These are phyloP conservation scores for Ascochyta lentis DNA, from an alignment of 2,329 filamentous ascomycete genomes.

Conservation along the genomic window DNA sequence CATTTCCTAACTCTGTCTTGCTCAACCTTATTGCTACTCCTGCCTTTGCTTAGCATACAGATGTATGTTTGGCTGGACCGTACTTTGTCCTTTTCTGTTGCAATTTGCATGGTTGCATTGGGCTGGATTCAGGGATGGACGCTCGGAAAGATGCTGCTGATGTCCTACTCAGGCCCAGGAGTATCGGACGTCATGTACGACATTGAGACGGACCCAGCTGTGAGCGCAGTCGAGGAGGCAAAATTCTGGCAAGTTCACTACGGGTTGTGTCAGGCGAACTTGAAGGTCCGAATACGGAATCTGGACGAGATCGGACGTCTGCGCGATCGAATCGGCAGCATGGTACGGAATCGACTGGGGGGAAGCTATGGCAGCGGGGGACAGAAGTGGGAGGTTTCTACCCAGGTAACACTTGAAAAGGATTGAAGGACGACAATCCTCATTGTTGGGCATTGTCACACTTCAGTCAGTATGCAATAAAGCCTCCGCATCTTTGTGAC, in stretches of 20 bases:
- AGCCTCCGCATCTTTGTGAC: constrained; percentile 27
- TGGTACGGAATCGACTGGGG: constrained; percentile 85
- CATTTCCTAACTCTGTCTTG: constrained; percentile 94
- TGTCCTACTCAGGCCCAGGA: constrained; percentile 74
- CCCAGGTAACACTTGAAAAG: constrained; percentile 72
- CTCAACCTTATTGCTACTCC: constrained; percentile 77
- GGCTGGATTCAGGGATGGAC: constrained; percentile 83
- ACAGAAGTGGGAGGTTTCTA: constrained; percentile 90
- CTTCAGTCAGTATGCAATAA: constrained; percentile 24
- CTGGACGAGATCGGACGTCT: constrained; percentile 71
- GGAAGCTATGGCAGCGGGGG: constrained; percentile 84
- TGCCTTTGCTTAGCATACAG: constrained; percentile 81
- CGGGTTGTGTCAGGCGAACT: constrained; percentile 91
- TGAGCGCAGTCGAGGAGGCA: constrained; percentile 83
- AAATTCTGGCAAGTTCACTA: constrained; percentile 99
- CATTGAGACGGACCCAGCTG: constrained; percentile 79
- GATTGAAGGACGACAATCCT: constrained; percentile 36
- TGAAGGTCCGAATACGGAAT: constrained; percentile 77
- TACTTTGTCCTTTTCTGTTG: constrained; percentile 79
- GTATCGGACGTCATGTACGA: constrained; percentile 81
- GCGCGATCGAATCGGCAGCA: constrained; percentile 74
- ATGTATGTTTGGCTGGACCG: constrained; percentile 85
- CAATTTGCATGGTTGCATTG: constrained; percentile 85
- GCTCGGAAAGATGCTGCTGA: constrained; percentile 91
- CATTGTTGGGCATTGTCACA: constrained; percentile 24